Conservation (phyloP, 257 asterid species). For the Solanum medicagineum region DNA sequence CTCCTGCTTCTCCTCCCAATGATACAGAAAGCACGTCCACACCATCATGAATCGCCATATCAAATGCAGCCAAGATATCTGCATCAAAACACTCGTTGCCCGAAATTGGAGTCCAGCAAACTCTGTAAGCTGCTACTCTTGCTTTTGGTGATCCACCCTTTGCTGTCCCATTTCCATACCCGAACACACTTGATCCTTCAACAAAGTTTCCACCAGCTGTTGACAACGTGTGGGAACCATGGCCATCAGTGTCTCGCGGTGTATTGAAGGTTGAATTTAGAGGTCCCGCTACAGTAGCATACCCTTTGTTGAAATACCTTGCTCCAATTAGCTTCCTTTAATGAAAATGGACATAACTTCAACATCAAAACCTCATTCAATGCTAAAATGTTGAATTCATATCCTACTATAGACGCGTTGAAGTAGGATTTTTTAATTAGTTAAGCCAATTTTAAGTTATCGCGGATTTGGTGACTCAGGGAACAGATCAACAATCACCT, state of each 20-base stretch:
- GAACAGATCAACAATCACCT: background rate
- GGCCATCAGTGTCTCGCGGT: slow-evolving; percentile 75
- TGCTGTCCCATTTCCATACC: slow-evolving; percentile 83
- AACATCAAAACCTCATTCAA: background rate
- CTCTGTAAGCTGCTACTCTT: slow-evolving; percentile 92
- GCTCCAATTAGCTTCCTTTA: slow-evolving; percentile 92
- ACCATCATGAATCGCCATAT: slow-evolving; percentile 74
- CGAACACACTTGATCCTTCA: slow-evolving; percentile 50
- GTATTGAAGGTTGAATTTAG: slow-evolving; percentile 49
- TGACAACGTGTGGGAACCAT: slow-evolving; percentile 89
- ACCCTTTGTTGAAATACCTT: slow-evolving; percentile 77
- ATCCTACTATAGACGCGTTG: background rate
- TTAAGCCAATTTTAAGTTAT: background rate
- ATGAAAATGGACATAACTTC: background rate
- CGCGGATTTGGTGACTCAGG: background rate
- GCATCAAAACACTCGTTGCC: slow-evolving; percentile 80
- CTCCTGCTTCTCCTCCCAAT: slow-evolving; percentile 61
- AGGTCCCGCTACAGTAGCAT: slow-evolving; percentile 37
- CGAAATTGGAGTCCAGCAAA: slow-evolving; percentile 67
- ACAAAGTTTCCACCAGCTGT: slow-evolving; percentile 88
- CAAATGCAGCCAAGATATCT: slow-evolving; percentile 80
- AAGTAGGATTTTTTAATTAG: background rate
- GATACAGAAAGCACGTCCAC: slow-evolving; percentile 87
- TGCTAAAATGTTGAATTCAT: background rate
- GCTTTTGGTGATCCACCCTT: slow-evolving; percentile 94